Percentiles rank a stretch among this genome's conserved stretches.
Conservation (phyloP, 208 protist genomes). For the Phytomonas sp. region DNA sequence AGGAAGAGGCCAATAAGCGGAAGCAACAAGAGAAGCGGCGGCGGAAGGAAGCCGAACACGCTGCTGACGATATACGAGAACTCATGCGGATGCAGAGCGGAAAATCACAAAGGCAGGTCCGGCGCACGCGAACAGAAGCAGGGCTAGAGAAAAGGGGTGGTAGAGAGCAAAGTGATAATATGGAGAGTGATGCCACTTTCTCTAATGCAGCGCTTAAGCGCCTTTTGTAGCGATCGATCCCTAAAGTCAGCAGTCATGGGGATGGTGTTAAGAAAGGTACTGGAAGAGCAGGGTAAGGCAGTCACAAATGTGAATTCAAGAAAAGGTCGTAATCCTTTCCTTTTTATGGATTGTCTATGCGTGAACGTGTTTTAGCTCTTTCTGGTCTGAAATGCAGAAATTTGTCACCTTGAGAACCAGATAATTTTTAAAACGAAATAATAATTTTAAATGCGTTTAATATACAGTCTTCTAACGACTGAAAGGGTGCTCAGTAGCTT, state of each 20-base stretch:
- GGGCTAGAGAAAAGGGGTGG: neutral
- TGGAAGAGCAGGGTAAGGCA: neutral
- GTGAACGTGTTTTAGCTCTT: neutral
- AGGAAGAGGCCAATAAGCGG: slow-evolving; percentile 13
- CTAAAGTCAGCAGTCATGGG: neutral
- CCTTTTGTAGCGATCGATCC: neutral
- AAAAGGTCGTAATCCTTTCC: neutral
- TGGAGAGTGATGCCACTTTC: neutral
- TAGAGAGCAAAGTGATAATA: neutral
- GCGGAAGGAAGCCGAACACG: slow-evolving; percentile 20
- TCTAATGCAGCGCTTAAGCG: slow-evolving; percentile 9
- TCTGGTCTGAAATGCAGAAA: neutral
- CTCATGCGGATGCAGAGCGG: slow-evolving; percentile 8
- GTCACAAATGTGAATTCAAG: neutral
- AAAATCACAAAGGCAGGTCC: neutral
- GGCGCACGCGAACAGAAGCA: neutral
- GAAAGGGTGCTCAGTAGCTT: neutral
- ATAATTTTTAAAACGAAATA: slow-evolving; percentile 2
- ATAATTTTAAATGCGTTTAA: neutral
- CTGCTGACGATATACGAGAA: slow-evolving; percentile 49
- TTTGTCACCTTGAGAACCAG: neutral
- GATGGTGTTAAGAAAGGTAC: neutral
- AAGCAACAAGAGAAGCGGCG: slow-evolving; percentile 25
- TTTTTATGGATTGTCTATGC: neutral
- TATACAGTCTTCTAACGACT: neutral